Evolutionary conservation across 768 basidiomycete species (phyloP), one percentile per base, ranked within the genome.

Genomic region (Pleurotus giganteus): DNA sequence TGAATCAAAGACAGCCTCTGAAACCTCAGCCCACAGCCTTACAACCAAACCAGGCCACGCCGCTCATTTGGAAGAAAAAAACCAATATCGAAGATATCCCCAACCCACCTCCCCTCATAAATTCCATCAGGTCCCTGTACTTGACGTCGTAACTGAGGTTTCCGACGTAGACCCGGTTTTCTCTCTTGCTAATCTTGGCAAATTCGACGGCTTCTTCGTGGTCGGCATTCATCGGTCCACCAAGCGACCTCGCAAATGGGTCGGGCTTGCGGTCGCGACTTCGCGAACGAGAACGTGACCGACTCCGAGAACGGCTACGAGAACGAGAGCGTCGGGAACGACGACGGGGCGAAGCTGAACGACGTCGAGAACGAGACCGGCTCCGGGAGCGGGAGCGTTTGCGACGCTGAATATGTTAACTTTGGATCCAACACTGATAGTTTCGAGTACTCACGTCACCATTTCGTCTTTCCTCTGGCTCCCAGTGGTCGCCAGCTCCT

Each of bases 101-200:
- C 84, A 76, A 94, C 95, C 89, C 91, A 97, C 95, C 94, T 94
- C 92, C 91, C 88, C 91, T 84, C 94, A 97, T 96, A 71, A 97
- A 98, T 86, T 98, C 94, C 84, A 95, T 94, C 73, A 99, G 81
- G 79, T 98, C 97, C 75, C 94, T 85, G 77, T 96, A 98, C 76
- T 89, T 95, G 86, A 94, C 92, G 71, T 96, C 92, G 80, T 98
- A 99, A 69, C 91, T 93, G 74, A 99, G 84, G 72, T 99, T 99
- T 68, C 97, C 96, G 71, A 98, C 93, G 66, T 99, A 99, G 65
- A 98, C 94, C 63, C 96, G 83, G 72, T 98, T 94, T 81, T 98
- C 97, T 76, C 92, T 85, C 83, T 95, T 93, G 88, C 91, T 94
- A 67, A 88, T 82, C 71, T 97, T 95, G 66, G 94, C 86, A 63